Evolutionary conservation across 106 monocot species (phyloP).

Genomic region (Dendrobium nobile): DNA sequence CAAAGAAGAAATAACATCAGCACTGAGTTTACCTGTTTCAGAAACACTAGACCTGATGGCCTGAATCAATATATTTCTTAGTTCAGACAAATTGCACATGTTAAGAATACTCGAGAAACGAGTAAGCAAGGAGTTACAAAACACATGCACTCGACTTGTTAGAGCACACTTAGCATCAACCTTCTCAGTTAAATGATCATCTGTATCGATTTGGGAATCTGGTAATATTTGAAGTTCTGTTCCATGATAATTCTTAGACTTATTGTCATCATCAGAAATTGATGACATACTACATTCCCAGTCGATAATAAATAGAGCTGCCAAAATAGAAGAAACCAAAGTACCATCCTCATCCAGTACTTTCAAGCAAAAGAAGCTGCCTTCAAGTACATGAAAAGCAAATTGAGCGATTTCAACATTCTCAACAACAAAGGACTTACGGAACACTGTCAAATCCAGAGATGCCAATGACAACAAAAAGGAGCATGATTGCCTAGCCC

Average conservation of each 20-base stretch:
- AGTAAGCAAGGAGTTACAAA: conserved; percentile 21
- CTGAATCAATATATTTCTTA: conserved; percentile 51
- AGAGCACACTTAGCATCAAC: conserved; percentile 29
- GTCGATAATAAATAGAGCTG: conserved; percentile 57
- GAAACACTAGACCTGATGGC: conserved; percentile 54
- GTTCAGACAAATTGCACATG: conserved; percentile 11
- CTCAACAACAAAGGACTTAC: conserved; percentile 13
- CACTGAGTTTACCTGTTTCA: conserved; percentile 26
- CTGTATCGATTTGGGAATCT: neutral
- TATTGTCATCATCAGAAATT: conserved; percentile 5
- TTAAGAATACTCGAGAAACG: conserved; percentile 37
- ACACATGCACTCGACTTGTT: conserved; percentile 24
- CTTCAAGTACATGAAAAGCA: conserved; percentile 69
- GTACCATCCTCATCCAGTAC: conserved; percentile 27
- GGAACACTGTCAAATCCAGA: conserved; percentile 15
- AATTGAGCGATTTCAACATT: conserved; percentile 44
- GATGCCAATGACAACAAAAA: conserved; percentile 28
- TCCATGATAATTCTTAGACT: neutral
- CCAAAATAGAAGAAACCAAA: conserved; percentile 61
- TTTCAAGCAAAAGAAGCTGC: conserved; percentile 49
- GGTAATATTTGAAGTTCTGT: neutral
- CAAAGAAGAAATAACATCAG: conserved; percentile 25
- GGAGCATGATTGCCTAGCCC: conserved; percentile 41
- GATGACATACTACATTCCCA: conserved; percentile 61
- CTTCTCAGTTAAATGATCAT: conserved; percentile 17